These are phyloP conservation scores for Rhizophora apiculata DNA, from an alignment of 345 rosid genomes.

Conservation along the genomic window DNA sequence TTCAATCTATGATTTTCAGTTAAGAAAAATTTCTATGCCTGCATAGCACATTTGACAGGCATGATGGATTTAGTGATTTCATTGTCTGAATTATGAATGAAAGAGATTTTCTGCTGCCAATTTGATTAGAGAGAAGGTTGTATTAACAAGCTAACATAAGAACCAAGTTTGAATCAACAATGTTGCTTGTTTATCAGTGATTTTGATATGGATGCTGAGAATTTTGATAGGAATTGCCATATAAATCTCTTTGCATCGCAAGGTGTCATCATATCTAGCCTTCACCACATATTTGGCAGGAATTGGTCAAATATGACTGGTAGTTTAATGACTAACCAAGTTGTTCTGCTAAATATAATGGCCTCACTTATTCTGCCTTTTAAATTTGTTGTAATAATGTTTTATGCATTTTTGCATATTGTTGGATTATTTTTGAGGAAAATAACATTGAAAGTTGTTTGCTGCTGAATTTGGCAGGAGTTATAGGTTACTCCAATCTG, in stretches of 20 bases:
- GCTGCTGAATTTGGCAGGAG: neutral
- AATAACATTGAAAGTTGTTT: neutral
- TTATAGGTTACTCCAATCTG: neutral
- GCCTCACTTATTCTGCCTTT: neutral
- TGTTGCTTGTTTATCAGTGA: too few species aligned
- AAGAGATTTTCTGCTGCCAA: too few species aligned
- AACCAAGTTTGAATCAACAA: too few species aligned
- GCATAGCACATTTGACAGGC: too few species aligned
- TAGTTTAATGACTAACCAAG: neutral
- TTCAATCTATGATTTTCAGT: too few species aligned
- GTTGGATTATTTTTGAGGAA: neutral
- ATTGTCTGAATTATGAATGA: too few species aligned
- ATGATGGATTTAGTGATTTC: too few species aligned
- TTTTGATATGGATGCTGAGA: neutral
- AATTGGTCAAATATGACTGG: neutral
- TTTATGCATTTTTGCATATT: neutral
- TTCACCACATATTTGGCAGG: neutral
- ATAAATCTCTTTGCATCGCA: neutral
- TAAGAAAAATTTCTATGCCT: too few species aligned
- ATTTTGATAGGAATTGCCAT: neutral
- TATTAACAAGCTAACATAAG: too few species aligned
- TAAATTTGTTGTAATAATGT: neutral
- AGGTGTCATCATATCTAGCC: neutral
- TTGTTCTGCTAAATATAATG: neutral
- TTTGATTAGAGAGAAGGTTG: too few species aligned